Evolutionary conservation across 2,329 filamentous ascomycete genomes (phyloP).

Genomic region (Rutstroemia sp.): DNA sequence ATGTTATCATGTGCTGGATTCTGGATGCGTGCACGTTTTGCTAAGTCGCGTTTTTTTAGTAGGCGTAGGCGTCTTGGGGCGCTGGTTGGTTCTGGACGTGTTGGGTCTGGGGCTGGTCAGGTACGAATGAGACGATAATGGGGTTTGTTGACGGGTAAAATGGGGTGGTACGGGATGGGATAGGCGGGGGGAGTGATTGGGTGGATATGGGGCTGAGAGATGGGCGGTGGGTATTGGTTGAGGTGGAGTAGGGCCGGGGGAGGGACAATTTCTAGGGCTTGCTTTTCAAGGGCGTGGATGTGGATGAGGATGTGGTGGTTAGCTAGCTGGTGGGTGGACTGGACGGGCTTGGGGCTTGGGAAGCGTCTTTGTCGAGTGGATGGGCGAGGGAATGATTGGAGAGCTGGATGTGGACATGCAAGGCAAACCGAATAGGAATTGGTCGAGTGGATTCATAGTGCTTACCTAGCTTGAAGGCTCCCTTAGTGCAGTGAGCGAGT

Average conservation of each 20-base stretch:
- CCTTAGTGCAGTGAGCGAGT: background rate
- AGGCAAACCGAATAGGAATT: background rate
- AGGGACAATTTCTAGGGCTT: too few relatives aligned
- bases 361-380: background rate
- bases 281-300: too few relatives aligned
- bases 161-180: background rate
- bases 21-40: background rate
- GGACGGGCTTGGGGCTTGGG: background rate
- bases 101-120: background rate
- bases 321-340: too few relatives aligned
- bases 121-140: background rate
- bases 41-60: background rate
- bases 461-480: constrained; percentile 5
- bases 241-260: background rate
- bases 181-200: background rate
- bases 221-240: background rate
- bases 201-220: background rate
- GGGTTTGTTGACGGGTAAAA: background rate
- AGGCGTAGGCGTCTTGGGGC: too few relatives aligned
- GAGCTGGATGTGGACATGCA: background rate
- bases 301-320: too few relatives aligned
- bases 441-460: background rate
- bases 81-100: too few relatives aligned
- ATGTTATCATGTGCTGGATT: background rate
- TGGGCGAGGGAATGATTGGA: background rate